Base-by-base conservation (phyloP, 2,329 filamentous ascomycete genomes). In the Chaetoscypha palmicola region DNA sequence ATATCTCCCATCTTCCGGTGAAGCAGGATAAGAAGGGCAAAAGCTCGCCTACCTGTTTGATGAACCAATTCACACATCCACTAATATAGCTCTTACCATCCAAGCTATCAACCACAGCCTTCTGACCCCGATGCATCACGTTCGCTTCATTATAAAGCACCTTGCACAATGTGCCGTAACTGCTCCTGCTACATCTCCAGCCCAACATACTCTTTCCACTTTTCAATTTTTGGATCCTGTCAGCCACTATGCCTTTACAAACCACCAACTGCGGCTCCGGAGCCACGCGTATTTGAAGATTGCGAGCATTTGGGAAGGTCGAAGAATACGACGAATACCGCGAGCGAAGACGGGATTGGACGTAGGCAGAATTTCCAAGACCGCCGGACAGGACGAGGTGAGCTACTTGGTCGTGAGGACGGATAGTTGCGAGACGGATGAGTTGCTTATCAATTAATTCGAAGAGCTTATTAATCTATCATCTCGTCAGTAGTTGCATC, bases 381-480 rank as follows among this genome's bases (percentile, higher is more conserved):
- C 68, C 67, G 4, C 68, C 68, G 4, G 63, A 67, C 1, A 70
- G 58, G 0, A 70, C 60, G 1, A 71, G 56, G 45, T 67, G 55
- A 55, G 38, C 58, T 3, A 52, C 42, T 46, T 43, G 35, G n/a
- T 50, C 50, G 23, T 30, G 11, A 2, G 50, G 47, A n/a, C 47
- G 26, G 12, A 39, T 44, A 16, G 43, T 24, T 19, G 39, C 42
- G 7, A 52, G 26, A 8, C 44, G 47, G 3, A 14, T 16, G 16
- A 52, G 33, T 40, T 52, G 50, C 21, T 43, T 46, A 23, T 52
- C 47, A 22, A 52, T 46, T 4, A 51, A 26, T 5, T 47, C 44
- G 22, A 49, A 51, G 5, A 53, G 36, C 28, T 48, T 51, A 10
- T 35, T 22, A 10, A 49, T 46, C 47, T 51, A 12, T 2, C 1